phyloP scores from a whole-genome alignment of 2,329 filamentous ascomycete species.

The Ascosphaera pollenicola region DNA sequence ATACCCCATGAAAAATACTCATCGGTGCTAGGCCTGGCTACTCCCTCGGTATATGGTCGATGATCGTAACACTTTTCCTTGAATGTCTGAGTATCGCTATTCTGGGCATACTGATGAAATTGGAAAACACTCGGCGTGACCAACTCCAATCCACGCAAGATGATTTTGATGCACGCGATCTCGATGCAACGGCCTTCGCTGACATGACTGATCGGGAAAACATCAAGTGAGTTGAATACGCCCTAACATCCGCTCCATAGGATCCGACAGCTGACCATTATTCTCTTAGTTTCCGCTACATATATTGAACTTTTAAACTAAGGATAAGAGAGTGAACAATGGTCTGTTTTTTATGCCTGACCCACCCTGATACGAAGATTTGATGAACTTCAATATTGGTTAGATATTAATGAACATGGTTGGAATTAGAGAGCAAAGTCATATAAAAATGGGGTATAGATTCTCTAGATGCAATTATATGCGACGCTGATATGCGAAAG shows the following conservation, averaged over 20 bases:
- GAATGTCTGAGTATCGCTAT: slow-evolving; percentile 25
- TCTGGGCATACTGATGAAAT: slow-evolving; percentile 25
- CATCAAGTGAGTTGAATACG: slow-evolving; percentile 24
- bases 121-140: slow-evolving; percentile 29
- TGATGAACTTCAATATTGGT: too few species aligned
- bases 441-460: too few species aligned
- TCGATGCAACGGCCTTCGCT: slow-evolving; percentile 28
- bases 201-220: slow-evolving; percentile 34
- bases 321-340: too few species aligned
- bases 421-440: too few species aligned
- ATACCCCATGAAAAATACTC: background rate
- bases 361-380: too few species aligned
- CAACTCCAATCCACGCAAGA: slow-evolving; percentile 25
- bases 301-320: background rate
- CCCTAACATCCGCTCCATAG: too few species aligned
- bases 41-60: slow-evolving; percentile 31
- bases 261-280: too few species aligned
- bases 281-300: slow-evolving; percentile 1
- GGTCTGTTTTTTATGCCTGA: too few species aligned
- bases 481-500: too few species aligned
- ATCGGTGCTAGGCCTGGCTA: slow-evolving; percentile 20
- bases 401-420: too few species aligned
- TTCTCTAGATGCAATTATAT: too few species aligned
- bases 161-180: slow-evolving; percentile 23
- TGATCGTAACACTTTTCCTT: slow-evolving; percentile 31